Percentiles rank a stretch among this genome's conserved stretches.
Evolutionary conservation across 1,139 yeast species (phyloP).

Genomic region (Zygoascus sp.): DNA sequence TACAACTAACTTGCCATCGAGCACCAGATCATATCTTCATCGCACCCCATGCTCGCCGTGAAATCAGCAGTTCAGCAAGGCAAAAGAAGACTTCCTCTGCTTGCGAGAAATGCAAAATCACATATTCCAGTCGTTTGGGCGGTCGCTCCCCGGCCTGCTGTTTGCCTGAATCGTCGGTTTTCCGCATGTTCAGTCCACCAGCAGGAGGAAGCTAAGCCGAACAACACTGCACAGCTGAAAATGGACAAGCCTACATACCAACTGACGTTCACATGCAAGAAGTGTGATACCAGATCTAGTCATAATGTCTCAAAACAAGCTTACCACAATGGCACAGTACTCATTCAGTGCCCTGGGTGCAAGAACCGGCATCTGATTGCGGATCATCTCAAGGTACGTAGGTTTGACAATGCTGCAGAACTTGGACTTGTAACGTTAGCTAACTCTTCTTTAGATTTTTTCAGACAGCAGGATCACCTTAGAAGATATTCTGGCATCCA

Average conservation of each 20-base stretch:
- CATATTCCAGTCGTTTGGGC: too few relatives aligned
- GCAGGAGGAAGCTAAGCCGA: neutral
- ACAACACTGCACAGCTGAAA: constrained; percentile 14
- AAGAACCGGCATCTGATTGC: constrained; percentile 85
- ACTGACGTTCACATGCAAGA: constrained; percentile 90
- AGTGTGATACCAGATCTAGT: constrained; percentile 76
- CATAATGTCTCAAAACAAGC: constrained; percentile 91
- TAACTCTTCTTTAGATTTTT: constrained; percentile 47
- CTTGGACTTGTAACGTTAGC: neutral
- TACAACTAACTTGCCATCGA: neutral
- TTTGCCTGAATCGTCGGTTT: neutral
- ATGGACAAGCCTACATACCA: constrained; percentile 63
- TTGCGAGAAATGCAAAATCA: too few relatives aligned
- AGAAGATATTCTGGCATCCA: constrained; percentile 70
- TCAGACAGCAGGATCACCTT: constrained; percentile 68
- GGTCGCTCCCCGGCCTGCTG: neutral
- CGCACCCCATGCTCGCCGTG: neutral
- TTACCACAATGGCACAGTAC: constrained; percentile 78
- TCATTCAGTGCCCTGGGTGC: constrained; percentile 91
- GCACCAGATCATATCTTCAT: neutral
- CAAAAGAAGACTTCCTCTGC: neutral
- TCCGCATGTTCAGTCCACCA: neutral
- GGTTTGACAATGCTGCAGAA: neutral
- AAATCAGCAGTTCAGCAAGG: neutral
- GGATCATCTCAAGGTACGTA: constrained; percentile 64